These are phyloP conservation scores for Senna tora DNA, from an alignment of 306 rosid species.

Conservation along the genomic window DNA sequence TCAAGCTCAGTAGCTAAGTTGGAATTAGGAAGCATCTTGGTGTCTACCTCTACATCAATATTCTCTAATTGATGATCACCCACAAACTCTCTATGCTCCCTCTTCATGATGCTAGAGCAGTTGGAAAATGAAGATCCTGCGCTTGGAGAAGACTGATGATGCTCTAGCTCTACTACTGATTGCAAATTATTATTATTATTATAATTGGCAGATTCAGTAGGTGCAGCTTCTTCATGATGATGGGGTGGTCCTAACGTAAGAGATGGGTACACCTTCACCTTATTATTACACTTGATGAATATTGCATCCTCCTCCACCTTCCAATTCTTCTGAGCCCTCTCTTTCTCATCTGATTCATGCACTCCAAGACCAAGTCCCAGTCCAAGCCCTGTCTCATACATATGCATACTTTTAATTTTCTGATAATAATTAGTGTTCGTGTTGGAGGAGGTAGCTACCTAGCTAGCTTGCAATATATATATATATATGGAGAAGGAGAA, in stretches of 20 bases:
- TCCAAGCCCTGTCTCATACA: constrained; percentile 58
- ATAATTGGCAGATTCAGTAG: too few species aligned
- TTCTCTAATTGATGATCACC: constrained; percentile 34
- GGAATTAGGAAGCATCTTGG: constrained; percentile 23
- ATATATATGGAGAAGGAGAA: not conserved
- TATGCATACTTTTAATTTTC: too few species aligned
- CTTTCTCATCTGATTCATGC: not conserved
- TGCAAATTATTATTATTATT: too few species aligned
- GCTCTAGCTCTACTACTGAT: too few species aligned
- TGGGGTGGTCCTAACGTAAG: constrained; percentile 60
- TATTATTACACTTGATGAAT: constrained; percentile 48
- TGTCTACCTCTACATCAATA: constrained; percentile 39
- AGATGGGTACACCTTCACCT: constrained; percentile 52
- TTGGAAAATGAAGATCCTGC: constrained; percentile 72
- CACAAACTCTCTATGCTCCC: constrained; percentile 57
- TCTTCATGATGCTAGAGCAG: constrained; percentile 65
- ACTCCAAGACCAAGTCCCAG: constrained; percentile 62
- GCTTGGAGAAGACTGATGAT: constrained; percentile 45
- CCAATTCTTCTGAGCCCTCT: constrained; percentile 9
- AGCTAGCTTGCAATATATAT: constrained; percentile 19
- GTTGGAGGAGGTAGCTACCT: too few species aligned
- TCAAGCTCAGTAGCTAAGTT: constrained; percentile 48
- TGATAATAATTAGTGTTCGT: too few species aligned
- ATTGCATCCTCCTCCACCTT: constrained; percentile 36
- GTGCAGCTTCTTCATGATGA: too few species aligned